Evolutionary conservation across 768 basidiomycete genomes (phyloP), one percentile per base, ranked within the genome.

Genomic region (Lactarius trivialis): DNA sequence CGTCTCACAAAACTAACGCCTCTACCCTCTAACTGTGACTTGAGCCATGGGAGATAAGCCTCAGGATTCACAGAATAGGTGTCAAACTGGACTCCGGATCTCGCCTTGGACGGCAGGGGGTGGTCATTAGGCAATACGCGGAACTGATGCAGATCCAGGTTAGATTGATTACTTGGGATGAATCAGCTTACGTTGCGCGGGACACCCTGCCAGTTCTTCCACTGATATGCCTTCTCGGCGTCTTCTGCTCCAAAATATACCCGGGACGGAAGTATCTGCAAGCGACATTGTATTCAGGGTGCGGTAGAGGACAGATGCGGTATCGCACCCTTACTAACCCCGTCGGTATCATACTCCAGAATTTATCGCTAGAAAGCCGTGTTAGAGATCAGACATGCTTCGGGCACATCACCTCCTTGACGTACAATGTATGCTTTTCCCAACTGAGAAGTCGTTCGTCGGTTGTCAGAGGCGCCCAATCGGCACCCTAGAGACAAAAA

Each of bases 61-160:
- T 78, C 75, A 0, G 83, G 82, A 64, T 83, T 77, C 43, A 82
- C 70, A 37, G 79, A 78, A 65, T 79, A 73, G 0, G 82, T 80
- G 53, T 73, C 71, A 67, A 77, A 85, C 15, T 68, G 71, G 39
- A 79, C 71, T 21, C 81, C 84, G 37, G 68, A 64, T 49, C 67
- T 65, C 41, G 70, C 69, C 33, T 72, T 68, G 12, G 71, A 62
- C 4, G 78, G 78, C 24, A 81, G 49, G 24, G 55, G 60, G 24
- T 77, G 74, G 4, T 71, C 70, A 26, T 34, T 67, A 26, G 70
- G 64, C 39, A 78, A 70, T 4, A 71, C 56, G 28, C 68, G 43
- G 58, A 60, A 55, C 60, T 58, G 61, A 39, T 24, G 32, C 41
- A 17, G 2, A 53, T 34, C 7, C 34, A 26, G 19, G 24, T 55